Evolutionary conservation across 306 rosid genomes (phyloP).

Genomic region (Medicago truncatula): MtrunA17r5.0-ANR NC_053044.1:34022001-34022500

Average conservation of each 20-base stretch:
- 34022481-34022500: background rate
- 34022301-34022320: background rate
- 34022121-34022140: too few species aligned
- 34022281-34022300: background rate
- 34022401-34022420: background rate
- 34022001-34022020: background rate
- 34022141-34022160: too few species aligned
- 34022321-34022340: too few species aligned
- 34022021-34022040: background rate
- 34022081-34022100: too few species aligned
- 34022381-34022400: background rate
- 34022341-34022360: background rate
- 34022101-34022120: too few species aligned
- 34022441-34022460: background rate
- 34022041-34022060: conserved; percentile 25
- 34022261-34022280: background rate
- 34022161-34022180: too few species aligned
- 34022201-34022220: background rate
- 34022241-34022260: background rate
- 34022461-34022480: conserved; percentile 22
- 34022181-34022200: too few species aligned
- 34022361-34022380: background rate
- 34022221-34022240: background rate
- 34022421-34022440: background rate
- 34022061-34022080: too few species aligned